Evolutionary conservation across 2,329 filamentous ascomycete species (phyloP), one percentile per base, ranked within the genome.

Genomic region (Cryphonectria japonica): DNA sequence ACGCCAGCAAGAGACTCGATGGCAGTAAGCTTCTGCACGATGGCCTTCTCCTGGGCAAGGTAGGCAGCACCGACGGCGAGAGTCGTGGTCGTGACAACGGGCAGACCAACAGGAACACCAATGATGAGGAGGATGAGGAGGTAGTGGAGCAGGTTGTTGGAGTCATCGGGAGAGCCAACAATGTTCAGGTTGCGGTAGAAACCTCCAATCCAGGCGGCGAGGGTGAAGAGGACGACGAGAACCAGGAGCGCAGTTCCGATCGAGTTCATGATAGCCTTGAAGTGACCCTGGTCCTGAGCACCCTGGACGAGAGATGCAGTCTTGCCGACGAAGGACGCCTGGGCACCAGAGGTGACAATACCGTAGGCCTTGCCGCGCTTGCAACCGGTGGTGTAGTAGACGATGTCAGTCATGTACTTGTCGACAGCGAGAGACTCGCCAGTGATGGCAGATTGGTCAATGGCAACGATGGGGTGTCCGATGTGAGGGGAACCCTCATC

Each of bases 201-300:
- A 80, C 90, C 91, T 81, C 92, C 91, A 75, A 93, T 92, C 92
- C 92, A 93, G 76, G 90, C 86, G 70, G 88, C 83, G 77, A 94
- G 85, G 80, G 93, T 92, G 86, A 88, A 93, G 83, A 92, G 91
- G 82, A 93, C 90, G 83, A 93, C 92, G 73, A 93, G 85, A 76
- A 93, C 91, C 76, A 94, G 86, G 70, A 94, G 86, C 72, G 89
- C 84, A 68, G 91, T 93, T 82, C 91, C 91, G 78, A 94, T 93
- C 79, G 88, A 91, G 87, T 93, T 91, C 92, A 93, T 93, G 85
- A 93, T 92, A 75, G 91, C 91, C 85, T 94, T 93, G 88, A 93
- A 76, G 83, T 93, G 91, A 83, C 91, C 92, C 78, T 90, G 87
- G 81, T 93, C 92, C 83, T 92, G 86, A 75, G 92, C 91, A 75